Base-by-base conservation (phyloP, 2,329 filamentous ascomycete species). In the Fusarium torreyae region DNA sequence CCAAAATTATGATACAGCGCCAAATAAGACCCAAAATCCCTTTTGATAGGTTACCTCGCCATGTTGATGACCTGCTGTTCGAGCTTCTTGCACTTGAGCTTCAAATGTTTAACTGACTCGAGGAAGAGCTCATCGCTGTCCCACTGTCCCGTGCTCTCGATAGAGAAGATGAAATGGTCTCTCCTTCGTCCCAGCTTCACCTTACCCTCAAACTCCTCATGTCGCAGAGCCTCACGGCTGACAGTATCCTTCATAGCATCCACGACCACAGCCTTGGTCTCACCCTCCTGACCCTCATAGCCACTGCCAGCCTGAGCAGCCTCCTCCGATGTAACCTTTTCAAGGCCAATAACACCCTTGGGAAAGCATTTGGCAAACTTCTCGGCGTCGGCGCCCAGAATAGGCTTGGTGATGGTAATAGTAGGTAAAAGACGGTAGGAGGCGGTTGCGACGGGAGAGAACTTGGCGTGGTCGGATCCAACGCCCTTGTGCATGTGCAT, bases 401-500 rank as follows among this genome's bases (percentile, higher is more conserved):
- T 98, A 20, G 96, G 96, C 72, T 87, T 84, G 44, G 87, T 84
- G 77, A 99, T 98, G 69, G 88, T 87, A 80, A 99, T 98, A 71
- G 91, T 91, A 9, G 96, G 96, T 77, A 99, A 83, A 20, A 99
- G 87, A 50, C 96, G 90, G 83, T 99, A 99, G 24, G 92, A 93
- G 5, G 96, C 96, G 2, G 96, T 98, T 5, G 95, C 94, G 36
- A 98, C 96, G 46, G 96, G 96, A 1, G 94, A 97, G 84, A 96
- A 99, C 81, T 99, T 99, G 74, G 96, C 92, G 80, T 99, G 96
- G 81, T 99, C 96, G 69, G 91, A 89, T 48, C 96, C 96, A 71
- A 97, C 90, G 64, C 97, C 96, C 83, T 98, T 97, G 82, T 97
- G 90, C 83, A 95, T 96, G 84, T 98, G 94, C 87, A 97, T 92